Base-by-base conservation (phyloP, 176 grass and related monocot genomes). In the Aegilops umbellulata region DNA sequence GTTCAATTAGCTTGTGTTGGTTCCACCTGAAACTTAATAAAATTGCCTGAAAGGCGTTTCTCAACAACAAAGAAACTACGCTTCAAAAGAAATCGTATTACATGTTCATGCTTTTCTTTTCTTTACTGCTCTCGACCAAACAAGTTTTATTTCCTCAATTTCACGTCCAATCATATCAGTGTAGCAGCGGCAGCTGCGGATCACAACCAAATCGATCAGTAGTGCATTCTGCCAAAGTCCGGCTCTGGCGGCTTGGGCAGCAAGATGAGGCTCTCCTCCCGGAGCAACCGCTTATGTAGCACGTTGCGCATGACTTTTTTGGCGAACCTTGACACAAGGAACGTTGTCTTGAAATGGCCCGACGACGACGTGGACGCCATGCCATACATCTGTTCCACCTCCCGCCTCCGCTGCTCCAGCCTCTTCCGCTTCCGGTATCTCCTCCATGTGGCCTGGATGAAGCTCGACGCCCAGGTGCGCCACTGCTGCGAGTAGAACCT, bases 401-500 rank as follows among this genome's bases (percentile, higher is more conserved):
- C 92, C 49, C 65, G 61, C 4, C 87, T 62, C 6, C 92, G 79
- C 46, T 89, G 82, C 19, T 94, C 90, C 2, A 71, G 65, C 1
- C 60, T 47, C 84, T 67, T 93, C 41, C 91, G 64, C 72, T 88
- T 93, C 7, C 42, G 72, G 85, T 91, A 46, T 65, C 94, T 41
- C 83, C 91, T 57, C 94, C 94, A 95, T 0, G 91, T 86, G 12
- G 91, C 94, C 91, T 93, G 94, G 15, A 95, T 93, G 83, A 93
- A 93, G 83, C 80, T 82, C 0, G 94, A 87, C 26, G 89, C 93
- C 93, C 93, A 95, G 0, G 90, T 95, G 22, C 88, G 85, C 93
- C 93, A 95, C 83, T 95, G 93, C 64, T 92, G 93, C n/a, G 93
- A 95, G 90, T 92, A 95, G 89, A 92, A 90, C 12, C 93, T 9